These are phyloP conservation scores for Macrophomina phaseolina DNA, from an alignment of 2,329 filamentous ascomycete genomes.

Conservation along the genomic window DNA sequence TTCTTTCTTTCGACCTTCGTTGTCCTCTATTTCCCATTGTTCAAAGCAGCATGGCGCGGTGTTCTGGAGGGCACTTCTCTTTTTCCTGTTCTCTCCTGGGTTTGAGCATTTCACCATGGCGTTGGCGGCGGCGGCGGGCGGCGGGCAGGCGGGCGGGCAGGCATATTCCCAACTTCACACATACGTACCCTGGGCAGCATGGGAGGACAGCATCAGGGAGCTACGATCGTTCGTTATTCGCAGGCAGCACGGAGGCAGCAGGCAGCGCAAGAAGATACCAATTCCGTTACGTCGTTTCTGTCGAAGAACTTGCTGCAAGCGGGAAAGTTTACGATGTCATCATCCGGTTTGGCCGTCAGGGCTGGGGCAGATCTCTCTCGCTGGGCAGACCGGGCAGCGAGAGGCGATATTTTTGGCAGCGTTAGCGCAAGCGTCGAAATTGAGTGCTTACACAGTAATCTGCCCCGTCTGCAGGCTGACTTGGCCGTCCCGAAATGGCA, in stretches of 20 bases:
- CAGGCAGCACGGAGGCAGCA: slow-evolving; percentile 4
- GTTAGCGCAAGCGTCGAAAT: slow-evolving; percentile 26
- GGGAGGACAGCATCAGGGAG: neutral
- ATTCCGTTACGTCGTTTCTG: slow-evolving; percentile 12
- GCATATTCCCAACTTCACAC: neutral
- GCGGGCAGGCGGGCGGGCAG: neutral
- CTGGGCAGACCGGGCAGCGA: slow-evolving; percentile 2
- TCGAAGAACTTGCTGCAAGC: slow-evolving; percentile 7
- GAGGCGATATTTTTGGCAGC: slow-evolving; percentile 25
- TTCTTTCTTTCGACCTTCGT: neutral
- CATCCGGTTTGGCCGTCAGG: slow-evolving; percentile 6
- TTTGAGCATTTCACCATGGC: slow-evolving; percentile 25
- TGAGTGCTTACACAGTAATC: slow-evolving; percentile 25
- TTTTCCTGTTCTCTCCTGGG: neutral
- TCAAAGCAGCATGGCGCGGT: slow-evolving; percentile 27
- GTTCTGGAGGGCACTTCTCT: slow-evolving; percentile 9
- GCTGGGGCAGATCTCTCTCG: slow-evolving; percentile 7
- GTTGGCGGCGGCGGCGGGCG: slow-evolving; percentile 8
- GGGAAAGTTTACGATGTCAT: slow-evolving; percentile 18
- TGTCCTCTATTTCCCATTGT: neutral
- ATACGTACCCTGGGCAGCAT: neutral
- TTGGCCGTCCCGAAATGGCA: slow-evolving; percentile 14
- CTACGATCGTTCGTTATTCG: slow-evolving; percentile 15
- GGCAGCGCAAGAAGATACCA: slow-evolving; percentile 21
- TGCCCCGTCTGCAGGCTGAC: slow-evolving; percentile 17